These are phyloP conservation scores for Fagus crenata DNA, from an alignment of 306 rosid species.

Conservation along the genomic window DNA sequence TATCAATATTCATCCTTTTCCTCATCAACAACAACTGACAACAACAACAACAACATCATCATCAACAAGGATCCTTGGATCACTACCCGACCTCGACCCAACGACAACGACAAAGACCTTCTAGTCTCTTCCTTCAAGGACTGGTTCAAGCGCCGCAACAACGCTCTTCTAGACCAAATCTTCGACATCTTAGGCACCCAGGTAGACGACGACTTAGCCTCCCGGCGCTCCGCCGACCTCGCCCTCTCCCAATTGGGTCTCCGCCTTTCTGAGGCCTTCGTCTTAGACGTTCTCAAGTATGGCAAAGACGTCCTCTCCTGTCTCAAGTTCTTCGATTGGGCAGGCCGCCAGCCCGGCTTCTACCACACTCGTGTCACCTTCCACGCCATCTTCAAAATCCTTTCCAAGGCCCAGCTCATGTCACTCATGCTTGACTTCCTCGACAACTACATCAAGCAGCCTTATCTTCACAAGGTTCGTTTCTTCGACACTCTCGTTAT, in stretches of 20 bases:
- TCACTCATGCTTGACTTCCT: conserved; percentile 58
- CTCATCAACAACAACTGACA: neutral
- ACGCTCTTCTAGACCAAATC: conserved; percentile 42
- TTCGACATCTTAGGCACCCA: conserved; percentile 41
- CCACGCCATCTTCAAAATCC: conserved; percentile 56
- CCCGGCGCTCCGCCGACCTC: conserved; percentile 29
- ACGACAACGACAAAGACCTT: neutral
- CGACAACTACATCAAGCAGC: conserved; percentile 20
- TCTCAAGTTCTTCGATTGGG: conserved; percentile 93
- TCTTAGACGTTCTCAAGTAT: conserved; percentile 55
- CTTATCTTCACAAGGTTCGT: conserved; percentile 18
- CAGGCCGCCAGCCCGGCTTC: conserved; percentile 61
- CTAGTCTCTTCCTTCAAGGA: conserved; percentile 47
- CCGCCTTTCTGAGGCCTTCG: conserved; percentile 51
- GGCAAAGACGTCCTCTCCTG: conserved; percentile 56
- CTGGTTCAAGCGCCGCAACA: conserved; percentile 49
- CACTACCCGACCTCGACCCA: neutral
- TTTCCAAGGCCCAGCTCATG: conserved; percentile 46
- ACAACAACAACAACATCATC: neutral
- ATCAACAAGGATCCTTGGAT: no score
- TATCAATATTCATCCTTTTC: neutral
- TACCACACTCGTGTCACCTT: conserved; percentile 66
- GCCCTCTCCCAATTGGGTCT: conserved; percentile 52
- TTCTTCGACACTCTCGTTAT: conserved; percentile 63
- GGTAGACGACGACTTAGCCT: conserved; percentile 23